Evolutionary conservation across 2,329 filamentous ascomycete genomes (phyloP).

Genomic region (Aspergillus udagawae): DNA sequence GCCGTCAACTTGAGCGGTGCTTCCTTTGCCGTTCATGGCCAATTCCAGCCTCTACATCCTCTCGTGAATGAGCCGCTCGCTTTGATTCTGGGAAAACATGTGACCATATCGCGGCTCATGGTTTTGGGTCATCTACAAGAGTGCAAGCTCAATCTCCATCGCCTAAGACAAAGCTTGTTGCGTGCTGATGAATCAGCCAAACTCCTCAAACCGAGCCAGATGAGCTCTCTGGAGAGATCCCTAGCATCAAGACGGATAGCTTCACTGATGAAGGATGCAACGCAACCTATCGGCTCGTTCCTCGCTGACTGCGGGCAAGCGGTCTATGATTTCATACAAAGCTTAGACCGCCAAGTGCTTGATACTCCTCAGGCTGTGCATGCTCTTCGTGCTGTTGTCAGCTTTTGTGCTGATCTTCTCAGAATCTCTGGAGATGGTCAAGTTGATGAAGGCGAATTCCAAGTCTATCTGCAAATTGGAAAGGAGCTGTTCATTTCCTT

Average conservation of each 20-base stretch:
- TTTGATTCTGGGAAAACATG: conserved; percentile 20
- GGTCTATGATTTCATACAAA: conserved; percentile 33
- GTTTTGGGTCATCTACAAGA: conserved; percentile 35
- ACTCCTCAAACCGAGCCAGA: conserved; percentile 38
- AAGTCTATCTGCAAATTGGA: conserved; percentile 49
- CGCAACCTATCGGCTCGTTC: conserved; percentile 37
- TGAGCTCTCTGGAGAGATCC: conserved; percentile 40
- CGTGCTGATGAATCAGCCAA: conserved; percentile 30
- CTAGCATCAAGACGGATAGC: conserved; percentile 38
- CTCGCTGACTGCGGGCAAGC: conserved; percentile 35
- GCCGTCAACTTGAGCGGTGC: conserved; percentile 22
- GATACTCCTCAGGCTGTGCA: conserved; percentile 21
- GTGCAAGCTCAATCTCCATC: conserved; percentile 33
- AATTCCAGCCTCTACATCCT: conserved; percentile 34
- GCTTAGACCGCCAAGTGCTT: conserved; percentile 23
- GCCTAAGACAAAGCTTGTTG: conserved; percentile 30
- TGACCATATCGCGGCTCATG: conserved; percentile 20
- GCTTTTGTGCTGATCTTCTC: conserved; percentile 50
- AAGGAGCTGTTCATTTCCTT: conserved; percentile 32
- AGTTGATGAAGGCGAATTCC: conserved; percentile 52
- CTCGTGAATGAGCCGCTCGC: conserved; percentile 38
- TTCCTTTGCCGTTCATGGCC: conserved; percentile 23
- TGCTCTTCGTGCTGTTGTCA: conserved; percentile 30
- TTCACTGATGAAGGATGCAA: conserved; percentile 39
- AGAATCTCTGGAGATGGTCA: conserved; percentile 36